Percentiles rank a stretch among this genome's conserved stretches.
Conservation (phyloP, 768 basidiomycete genomes). For the Phanerochaete sordida region DNA sequence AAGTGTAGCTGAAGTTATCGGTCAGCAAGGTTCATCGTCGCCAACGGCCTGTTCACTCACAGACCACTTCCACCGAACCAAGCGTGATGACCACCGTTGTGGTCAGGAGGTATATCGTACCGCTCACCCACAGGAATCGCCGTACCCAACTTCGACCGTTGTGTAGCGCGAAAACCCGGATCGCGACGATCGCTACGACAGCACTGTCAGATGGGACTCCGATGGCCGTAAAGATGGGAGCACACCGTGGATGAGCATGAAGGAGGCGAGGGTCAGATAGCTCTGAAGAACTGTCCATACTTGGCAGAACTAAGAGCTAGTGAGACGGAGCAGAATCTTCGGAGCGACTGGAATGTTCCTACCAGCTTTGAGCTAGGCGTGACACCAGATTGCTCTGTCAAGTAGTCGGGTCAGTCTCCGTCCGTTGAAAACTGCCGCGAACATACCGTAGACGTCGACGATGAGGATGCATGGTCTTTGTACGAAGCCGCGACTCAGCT, state of each 20-base stretch:
- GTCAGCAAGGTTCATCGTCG: neutral
- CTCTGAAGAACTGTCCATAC: conserved; percentile 24
- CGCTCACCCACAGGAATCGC: conserved; percentile 19
- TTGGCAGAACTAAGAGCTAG: conserved; percentile 19
- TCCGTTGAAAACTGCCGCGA: neutral
- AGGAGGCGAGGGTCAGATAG: conserved; percentile 25
- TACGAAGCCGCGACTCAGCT: neutral
- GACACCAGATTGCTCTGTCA: conserved; percentile 19
- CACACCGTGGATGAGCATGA: conserved; percentile 27
- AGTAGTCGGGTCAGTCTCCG: neutral
- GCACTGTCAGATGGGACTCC: neutral
- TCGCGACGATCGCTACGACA: conserved; percentile 23
- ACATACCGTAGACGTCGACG: conserved; percentile 24
- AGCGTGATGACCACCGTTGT: conserved; percentile 21
- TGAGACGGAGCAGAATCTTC: neutral
- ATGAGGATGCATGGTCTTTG: conserved; percentile 21
- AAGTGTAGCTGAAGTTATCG: conserved; percentile 14
- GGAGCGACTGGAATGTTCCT: neutral
- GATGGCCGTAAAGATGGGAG: neutral
- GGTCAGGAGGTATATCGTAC: conserved; percentile 17
- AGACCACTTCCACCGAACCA: conserved; percentile 20
- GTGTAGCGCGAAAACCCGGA: conserved; percentile 23
- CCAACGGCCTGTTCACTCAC: conserved; percentile 9
- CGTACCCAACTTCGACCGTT: conserved; percentile 21
- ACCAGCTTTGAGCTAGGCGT: conserved; percentile 14